Evolutionary conservation across 768 basidiomycete genomes (phyloP), one percentile per base, ranked within the genome.

Genomic region (Xerocomus spinulosus): DNA sequence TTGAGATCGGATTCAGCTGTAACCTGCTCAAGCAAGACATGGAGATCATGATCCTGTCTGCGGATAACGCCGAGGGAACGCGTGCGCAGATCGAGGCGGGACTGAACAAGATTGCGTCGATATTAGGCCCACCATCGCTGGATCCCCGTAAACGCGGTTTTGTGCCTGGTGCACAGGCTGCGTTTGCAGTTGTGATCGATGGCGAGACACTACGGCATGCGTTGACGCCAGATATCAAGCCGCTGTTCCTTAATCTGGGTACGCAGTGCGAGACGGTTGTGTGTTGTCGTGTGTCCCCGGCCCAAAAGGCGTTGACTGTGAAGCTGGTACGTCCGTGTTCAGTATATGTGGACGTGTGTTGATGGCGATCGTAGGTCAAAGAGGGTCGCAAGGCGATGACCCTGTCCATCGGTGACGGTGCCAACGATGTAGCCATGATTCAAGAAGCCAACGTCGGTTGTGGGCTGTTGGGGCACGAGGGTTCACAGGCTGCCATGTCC

Each of bases 351-450:
- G 2, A 13, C 23, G 10, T 25, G 21, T 50, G 29, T 30, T 54
- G 20, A 57, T 32, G 13, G 28, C 34, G 23, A 24, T 4, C 38
- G 10, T 51, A 90, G 90, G 91, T 97, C 66, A 97, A 97, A 60
- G 92, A 97, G 57, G 95, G 95, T 9, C 81, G 87, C 39, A 85
- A 91, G 42, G 93, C 93, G 0, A 96, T 97, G 95, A 95, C 94
- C 2, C 68, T 98, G 24, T 89, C 94, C 0, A 98, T 99, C 45
- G 95, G 95, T 9, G 95, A 98, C 58, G 92, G 92, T 46, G 95
- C 95, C 14, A 98, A 98, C 61, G 95, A 98, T 61, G 95, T 98
- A 20, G 93, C 94, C 6, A 98, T 98, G 95, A 98, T 98, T 49
- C 95, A 98, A 64, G 95, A 95, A 61, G 95, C 95, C n/a, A 93